Percentiles rank a stretch among this genome's conserved stretches.
Evolutionary conservation across 1,284 basidiomycete genomes (phyloP).

Genomic region (Pterulicium gracile): DNA sequence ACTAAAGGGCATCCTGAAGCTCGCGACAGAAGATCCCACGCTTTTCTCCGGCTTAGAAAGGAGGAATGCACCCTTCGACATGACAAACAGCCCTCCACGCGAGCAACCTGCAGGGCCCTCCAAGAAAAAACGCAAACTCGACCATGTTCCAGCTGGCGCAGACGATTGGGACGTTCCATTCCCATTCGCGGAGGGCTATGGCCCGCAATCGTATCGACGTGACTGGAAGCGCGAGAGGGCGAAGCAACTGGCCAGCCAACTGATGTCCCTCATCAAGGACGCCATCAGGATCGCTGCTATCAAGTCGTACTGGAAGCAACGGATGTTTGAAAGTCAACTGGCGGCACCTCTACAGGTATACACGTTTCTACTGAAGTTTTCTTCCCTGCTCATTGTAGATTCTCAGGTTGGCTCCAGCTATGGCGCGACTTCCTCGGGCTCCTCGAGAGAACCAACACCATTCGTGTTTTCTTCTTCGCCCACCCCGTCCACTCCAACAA

Average conservation of each 20-base stretch:
- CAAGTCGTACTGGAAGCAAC: slow-evolving; percentile 26
- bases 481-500: no score
- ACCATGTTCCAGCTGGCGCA: slow-evolving; percentile 62
- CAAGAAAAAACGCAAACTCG: slow-evolving; percentile 50
- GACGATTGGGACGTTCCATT: slow-evolving; percentile 72
- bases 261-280: slow-evolving; percentile 46
- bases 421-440: no score
- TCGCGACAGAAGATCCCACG: slow-evolving; percentile 23
- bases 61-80: slow-evolving; percentile 7
- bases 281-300: slow-evolving; percentile 44
- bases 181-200: slow-evolving; percentile 59
- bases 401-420: no score
- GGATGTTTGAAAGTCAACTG: slow-evolving; percentile 6
- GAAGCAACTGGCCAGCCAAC: slow-evolving; percentile 47
- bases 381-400: background rate
- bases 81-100: slow-evolving; percentile 8
- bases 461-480: no score
- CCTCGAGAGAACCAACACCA: no score
- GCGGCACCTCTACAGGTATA: slow-evolving; percentile 3
- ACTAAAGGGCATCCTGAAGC: slow-evolving; percentile 44
- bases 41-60: slow-evolving; percentile 5
- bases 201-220: slow-evolving; percentile 44
- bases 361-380: background rate
- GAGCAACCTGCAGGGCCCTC: slow-evolving; percentile 14
- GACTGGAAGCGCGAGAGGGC: slow-evolving; percentile 55